A percentile compares a stretch with the other conserved stretches of the same genome.
These are phyloP conservation scores for Alternaria burnsii DNA, from an alignment of 2,329 filamentous ascomycete genomes.

Conservation along the genomic window DNA sequence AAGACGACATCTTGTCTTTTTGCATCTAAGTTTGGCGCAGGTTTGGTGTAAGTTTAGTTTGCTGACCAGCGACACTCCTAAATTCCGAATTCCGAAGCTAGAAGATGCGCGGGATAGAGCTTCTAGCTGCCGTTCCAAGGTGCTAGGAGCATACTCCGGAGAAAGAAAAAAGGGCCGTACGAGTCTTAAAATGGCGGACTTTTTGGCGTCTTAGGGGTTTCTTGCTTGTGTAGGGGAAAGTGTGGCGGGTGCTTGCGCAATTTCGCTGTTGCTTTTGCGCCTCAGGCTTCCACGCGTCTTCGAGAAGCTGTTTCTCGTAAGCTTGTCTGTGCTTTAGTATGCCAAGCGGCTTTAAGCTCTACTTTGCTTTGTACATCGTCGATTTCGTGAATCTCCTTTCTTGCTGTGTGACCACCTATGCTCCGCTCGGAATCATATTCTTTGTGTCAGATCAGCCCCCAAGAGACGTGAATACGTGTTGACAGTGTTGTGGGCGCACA, in stretches of 20 bases:
- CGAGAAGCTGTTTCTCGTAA: not conserved
- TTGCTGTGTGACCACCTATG: not conserved
- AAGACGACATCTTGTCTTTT: not conserved
- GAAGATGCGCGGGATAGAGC: not conserved
- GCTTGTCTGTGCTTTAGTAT: not conserved
- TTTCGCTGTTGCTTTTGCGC: not conserved
- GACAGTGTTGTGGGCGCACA: not conserved
- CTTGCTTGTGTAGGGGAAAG: not conserved
- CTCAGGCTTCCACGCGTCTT: conserved; percentile 3
- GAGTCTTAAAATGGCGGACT: not conserved
- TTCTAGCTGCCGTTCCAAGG: conserved; percentile 3
- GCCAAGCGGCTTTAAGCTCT: not conserved
- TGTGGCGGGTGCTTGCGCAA: not conserved
- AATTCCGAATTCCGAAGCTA: not conserved
- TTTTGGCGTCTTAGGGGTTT: not conserved
- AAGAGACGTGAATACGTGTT: not conserved
- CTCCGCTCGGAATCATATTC: not conserved
- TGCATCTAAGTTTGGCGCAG: conserved; percentile 4
- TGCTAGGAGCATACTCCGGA: not conserved
- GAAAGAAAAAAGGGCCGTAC: conserved; percentile 1
- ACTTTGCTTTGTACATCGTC: not conserved
- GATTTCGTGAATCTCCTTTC: not conserved
- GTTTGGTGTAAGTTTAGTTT: conserved; percentile 2
- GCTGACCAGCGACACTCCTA: not conserved
- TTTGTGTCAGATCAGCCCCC: not conserved